Evolutionary conservation across 176 grass and related monocot genomes (phyloP), one percentile per base, ranked within the genome.

Genomic region (Phoenix dactylifera): DNA sequence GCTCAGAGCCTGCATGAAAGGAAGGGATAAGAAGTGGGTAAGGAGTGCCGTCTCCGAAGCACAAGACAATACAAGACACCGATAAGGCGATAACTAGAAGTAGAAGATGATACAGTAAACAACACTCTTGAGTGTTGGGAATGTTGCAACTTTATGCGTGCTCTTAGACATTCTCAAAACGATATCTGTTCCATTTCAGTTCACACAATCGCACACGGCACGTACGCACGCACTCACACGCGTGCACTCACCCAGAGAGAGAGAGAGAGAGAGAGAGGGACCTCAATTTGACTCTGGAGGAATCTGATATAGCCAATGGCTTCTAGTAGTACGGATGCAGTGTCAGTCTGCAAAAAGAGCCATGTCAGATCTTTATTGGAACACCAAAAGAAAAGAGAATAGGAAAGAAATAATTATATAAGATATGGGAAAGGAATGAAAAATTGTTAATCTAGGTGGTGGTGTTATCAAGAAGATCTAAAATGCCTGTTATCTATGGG

Each of bases 321-420:
- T 80, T 90, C 87, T 79, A 85, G 87, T 22, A 90, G 79, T 30
- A 90, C 87, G 59, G 87, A 90, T 44, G 87, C 82, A 58, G 82
- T 90, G 76, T 90, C 87, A 64, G 87, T 90, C 82, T 90, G 76
- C 75, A 67, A 82, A 79, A 75, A 56, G 29, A 22, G 25, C 28
- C 28, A 72, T 73, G 74, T 90, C 79, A 79, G 87, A 61, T 26
- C 48, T 80, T 77, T 61, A 48, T 52, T 76, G 78, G 72, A 73
- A 83, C 76, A 76, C 71, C 86, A 81, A 71, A 51, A 50, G 16
- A 19, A 48, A 39, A 67, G 35, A 19, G 22, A 22, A 89, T 78
- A 77, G 64, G 57, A 60, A 64, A 74, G 77, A 83, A 35, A 25
- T 54, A 51, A 12, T 14, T 14, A 44, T 44, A 44, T 39, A 2